Evolutionary conservation across 169 alveolate genomes (phyloP), one percentile per base, ranked within the genome.

Genomic region (Cryptosporidium canis): DNA sequence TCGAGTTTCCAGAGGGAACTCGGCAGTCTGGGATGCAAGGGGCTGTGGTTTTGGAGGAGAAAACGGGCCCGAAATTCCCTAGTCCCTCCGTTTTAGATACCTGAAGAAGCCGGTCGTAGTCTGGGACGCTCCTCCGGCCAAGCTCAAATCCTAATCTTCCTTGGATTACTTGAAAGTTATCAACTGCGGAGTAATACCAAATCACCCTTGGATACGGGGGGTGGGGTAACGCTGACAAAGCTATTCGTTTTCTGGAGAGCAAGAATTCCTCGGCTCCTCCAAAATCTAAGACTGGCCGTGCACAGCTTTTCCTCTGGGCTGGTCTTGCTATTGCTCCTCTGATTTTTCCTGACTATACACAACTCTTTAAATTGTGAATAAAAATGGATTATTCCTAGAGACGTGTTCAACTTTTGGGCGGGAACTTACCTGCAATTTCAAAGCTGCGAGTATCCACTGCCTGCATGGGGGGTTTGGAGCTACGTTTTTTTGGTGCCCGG

Each of bases 401-500:
- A 61, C 68, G 68, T 61, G 68, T 27, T 33, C 6, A 9, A 12
- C 35, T 18, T 18, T 16, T 61, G 6, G 68, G 68, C 68, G 68
- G 68, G 68, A 31, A 61, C 14, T 61, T 61, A 35, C 68, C 27
- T 61, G 68, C 68, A 61, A 61, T 61, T 61, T 18, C 12, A 27
- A 29, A 31, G 27, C 45, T 27, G 14, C 45, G 2, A 12, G 41
- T 61, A 61, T 61, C 45, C 45, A 51, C 33, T 61, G 0, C 18
- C 33, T 61, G 45, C 68, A 61, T 61, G 45, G 45, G 45, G 68
- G 35, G 67, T n/a, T n/a, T n/a, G n/a, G 58, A 31, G 33, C 24
- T 3, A 51, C 11, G n/a, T 51, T 51, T 51, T 51, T 51, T n/a
- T 51, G 7, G 24, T 51, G 7, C n/a, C n/a, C n/a, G n/a, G n/a